Base-by-base conservation (phyloP, 768 basidiomycete genomes). In the Boletus rufocinnamomeus region DNA sequence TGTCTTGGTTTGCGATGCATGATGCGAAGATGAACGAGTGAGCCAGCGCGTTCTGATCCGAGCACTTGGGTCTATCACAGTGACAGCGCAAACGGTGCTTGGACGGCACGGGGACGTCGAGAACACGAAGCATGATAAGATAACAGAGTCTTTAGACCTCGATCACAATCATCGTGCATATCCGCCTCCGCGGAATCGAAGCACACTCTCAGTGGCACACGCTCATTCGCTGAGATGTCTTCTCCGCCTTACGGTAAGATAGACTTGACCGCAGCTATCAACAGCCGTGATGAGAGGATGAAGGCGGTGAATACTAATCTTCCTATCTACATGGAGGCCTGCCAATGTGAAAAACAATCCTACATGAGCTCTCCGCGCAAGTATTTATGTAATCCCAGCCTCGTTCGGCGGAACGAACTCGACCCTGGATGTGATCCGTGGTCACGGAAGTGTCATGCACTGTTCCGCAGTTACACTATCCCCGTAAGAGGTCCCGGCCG, bases 111-210 rank as follows among this genome's bases (percentile, higher is more conserved):
- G 61, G 4, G 57, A 57, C 19, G 44, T 61, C 23, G 50, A 57
- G 17, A 48, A 51, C 43, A 59, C 45, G 49, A 60, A 59, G 38
- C 19, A 51, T 50, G 68, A 70, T 70, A 70, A 68, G 68, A 70
- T 70, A 67, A 50, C 55, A 54, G 30, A 52, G 56, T 62, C 59
- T 38, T 52, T 57, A 52, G 40, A 32, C 54, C 49, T 62, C 50
- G 60, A 70, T 59, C 66, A 38, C 16, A 35, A 34, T 25, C 27
- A 19, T 19, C 19, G 28, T 38, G 21, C 56, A 47, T 16, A 23
- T 50, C 44, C 47, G 50, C 56, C 54, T 67, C 69, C 69, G 69
- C 69, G 69, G 69, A 61, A 59, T 61, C 56, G 25, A 57, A 54
- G 38, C 52, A 48, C 14, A 6, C 27, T 19, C 55, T 32, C 25